Conservation (phyloP, 106 monocot species). For the Ottelia alismoides region DNA sequence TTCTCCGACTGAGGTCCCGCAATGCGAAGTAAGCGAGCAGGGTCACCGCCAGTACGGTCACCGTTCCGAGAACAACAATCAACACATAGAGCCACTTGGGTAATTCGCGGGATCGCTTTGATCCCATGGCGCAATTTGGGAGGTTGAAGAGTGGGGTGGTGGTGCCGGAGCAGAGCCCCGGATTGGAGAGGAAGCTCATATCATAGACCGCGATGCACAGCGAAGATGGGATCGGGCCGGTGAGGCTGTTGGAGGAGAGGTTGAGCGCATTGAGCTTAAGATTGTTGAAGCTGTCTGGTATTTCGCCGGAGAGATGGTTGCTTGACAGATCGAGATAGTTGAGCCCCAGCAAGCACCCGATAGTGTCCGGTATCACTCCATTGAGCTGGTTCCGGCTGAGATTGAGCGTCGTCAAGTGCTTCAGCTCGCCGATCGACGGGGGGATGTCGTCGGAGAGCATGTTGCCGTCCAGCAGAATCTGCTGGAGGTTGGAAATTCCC, state of each 20-base stretch:
- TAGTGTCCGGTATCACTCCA: slow-evolving; percentile 44
- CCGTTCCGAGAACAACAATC: slow-evolving; percentile 25
- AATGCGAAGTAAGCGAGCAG: slow-evolving; percentile 7
- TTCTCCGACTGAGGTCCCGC: slow-evolving; percentile 18
- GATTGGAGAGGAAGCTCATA: slow-evolving; percentile 54
- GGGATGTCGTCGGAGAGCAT: slow-evolving; percentile 45
- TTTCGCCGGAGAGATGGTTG: slow-evolving; percentile 45
- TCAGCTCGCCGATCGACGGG: slow-evolving; percentile 6
- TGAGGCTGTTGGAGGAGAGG: slow-evolving; percentile 64
- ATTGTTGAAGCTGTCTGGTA: slow-evolving; percentile 23
- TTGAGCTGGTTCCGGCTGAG: slow-evolving; percentile 49
- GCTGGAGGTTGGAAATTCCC: slow-evolving; percentile 11
- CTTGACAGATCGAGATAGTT: slow-evolving; percentile 52
- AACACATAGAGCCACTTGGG: slow-evolving; percentile 19
- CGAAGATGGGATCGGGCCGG: slow-evolving; percentile 34
- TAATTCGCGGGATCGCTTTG: slow-evolving; percentile 7
- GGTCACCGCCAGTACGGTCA: slow-evolving; percentile 14
- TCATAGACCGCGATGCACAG: slow-evolving; percentile 35
- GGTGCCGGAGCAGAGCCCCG: slow-evolving; percentile 23
- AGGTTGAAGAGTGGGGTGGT: slow-evolving; percentile 5
- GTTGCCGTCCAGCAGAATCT: slow-evolving; percentile 32
- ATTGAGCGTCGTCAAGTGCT: slow-evolving; percentile 22
- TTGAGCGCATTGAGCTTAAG: slow-evolving; percentile 40
- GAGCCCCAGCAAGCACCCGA: slow-evolving; percentile 44
- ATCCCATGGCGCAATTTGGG: slow-evolving; percentile 6